Evolutionary conservation across 1,284 basidiomycete genomes (phyloP).

Genomic region (Boletus mariae): DNA sequence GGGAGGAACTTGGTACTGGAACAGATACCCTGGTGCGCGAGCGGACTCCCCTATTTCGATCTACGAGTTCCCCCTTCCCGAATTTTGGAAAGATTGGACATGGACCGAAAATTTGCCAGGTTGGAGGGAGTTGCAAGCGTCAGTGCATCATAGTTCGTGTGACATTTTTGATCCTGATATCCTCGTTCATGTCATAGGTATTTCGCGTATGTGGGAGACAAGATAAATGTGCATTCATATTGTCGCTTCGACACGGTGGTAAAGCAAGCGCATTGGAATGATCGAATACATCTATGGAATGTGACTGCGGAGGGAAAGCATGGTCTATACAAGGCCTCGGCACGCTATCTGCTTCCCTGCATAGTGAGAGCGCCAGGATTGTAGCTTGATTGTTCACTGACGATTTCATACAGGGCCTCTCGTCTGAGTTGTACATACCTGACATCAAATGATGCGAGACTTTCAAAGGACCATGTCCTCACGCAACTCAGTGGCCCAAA

Average conservation of each 20-base stretch:
- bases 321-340: constrained; percentile 1
- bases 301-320: constrained; percentile 9
- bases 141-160: background rate
- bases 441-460: constrained; percentile 11
- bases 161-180: too few relatives aligned
- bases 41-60: constrained; percentile 11
- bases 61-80: constrained; percentile 16
- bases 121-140: constrained; percentile 14
- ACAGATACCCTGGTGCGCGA: constrained; percentile 21
- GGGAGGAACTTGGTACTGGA: constrained; percentile 20
- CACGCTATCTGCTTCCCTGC: constrained; percentile 14
- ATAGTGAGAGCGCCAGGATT: constrained; percentile 1
- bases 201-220: constrained; percentile 15
- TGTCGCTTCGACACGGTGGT: constrained; percentile 16
- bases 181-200: constrained; percentile 4
- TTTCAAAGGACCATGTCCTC: constrained; percentile 10
- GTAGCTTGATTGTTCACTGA: background rate
- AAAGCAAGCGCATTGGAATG: constrained; percentile 17
- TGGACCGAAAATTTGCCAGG: constrained; percentile 22
- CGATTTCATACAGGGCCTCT: constrained; percentile 6
- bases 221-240: constrained; percentile 12
- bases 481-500: constrained; percentile 13
- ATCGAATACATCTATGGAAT: constrained; percentile 13
- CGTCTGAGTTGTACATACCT: constrained; percentile 10
- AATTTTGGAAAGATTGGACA: constrained; percentile 20